Percentiles rank a stretch among this genome's conserved stretches.
Conservation (phyloP, 2,329 filamentous ascomycete species). For the Helotiales sp. region DNA sequence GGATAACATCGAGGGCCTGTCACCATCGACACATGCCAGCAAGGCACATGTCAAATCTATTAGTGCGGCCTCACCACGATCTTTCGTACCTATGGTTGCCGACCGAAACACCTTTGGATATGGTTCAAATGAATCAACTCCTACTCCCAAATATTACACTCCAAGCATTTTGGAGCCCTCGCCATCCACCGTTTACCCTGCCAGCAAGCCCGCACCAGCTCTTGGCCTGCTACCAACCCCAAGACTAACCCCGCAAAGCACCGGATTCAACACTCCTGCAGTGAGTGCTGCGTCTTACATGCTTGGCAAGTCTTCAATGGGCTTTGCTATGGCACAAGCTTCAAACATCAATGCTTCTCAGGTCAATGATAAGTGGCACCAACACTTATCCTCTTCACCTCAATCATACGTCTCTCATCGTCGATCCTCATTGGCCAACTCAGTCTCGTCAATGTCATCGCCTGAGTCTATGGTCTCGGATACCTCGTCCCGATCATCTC, state of each 20-base stretch:
- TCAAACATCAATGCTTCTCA: slow-evolving; percentile 53
- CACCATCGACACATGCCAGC: slow-evolving; percentile 42
- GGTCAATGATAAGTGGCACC: slow-evolving; percentile 58
- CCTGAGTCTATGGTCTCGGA: slow-evolving; percentile 72
- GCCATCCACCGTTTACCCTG: slow-evolving; percentile 49
- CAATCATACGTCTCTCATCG: slow-evolving; percentile 56
- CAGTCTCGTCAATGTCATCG: slow-evolving; percentile 66
- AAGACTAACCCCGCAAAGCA: slow-evolving; percentile 60
- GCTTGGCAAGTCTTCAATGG: slow-evolving; percentile 61
- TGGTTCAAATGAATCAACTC: slow-evolving; percentile 49
- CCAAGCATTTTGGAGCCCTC: slow-evolving; percentile 58
- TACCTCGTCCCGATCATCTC: slow-evolving; percentile 59
- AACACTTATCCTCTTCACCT: slow-evolving; percentile 56
- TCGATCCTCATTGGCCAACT: slow-evolving; percentile 67
- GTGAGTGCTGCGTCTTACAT: slow-evolving; percentile 59
- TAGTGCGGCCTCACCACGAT: slow-evolving; percentile 28
- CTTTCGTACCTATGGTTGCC: slow-evolving; percentile 51
- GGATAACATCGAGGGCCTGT: slow-evolving; percentile 62
- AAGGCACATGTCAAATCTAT: slow-evolving; percentile 34
- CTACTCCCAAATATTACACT: slow-evolving; percentile 50
- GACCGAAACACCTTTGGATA: slow-evolving; percentile 46
- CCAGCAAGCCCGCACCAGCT: slow-evolving; percentile 56
- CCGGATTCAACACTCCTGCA: slow-evolving; percentile 64
- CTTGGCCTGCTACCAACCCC: slow-evolving; percentile 63
- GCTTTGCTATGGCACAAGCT: slow-evolving; percentile 63